phyloP scores from a whole-genome alignment of 352 stramenopile genomes.

The Vaucheria bursata region DNA sequence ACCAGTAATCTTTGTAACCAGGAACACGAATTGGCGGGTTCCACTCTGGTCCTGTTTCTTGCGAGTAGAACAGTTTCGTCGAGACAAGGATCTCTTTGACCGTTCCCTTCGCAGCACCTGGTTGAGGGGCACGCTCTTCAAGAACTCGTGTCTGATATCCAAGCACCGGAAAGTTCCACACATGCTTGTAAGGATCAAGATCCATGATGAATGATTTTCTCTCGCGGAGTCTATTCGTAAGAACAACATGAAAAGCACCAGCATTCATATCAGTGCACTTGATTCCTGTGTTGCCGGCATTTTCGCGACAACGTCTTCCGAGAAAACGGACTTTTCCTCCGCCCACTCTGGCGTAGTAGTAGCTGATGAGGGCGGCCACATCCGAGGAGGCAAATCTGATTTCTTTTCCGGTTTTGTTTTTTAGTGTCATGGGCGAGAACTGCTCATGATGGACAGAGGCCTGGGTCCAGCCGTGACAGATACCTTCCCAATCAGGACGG shows the following conservation, averaged over 20 bases:
- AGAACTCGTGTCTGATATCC: not conserved
- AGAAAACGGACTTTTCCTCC: not conserved
- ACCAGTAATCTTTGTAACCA: not conserved
- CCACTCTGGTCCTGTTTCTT: not conserved
- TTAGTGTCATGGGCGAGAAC: not conserved
- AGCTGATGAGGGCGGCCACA: not conserved
- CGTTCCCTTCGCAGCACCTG: not conserved
- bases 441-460: not conserved
- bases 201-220: not conserved
- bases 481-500: not conserved
- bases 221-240: not conserved
- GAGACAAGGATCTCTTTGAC: not conserved
- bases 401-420: not conserved
- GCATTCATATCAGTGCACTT: not conserved
- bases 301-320: not conserved
- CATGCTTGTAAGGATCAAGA: not conserved
- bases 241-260: not conserved
- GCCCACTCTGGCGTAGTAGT: not conserved
- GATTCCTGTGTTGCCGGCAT: not conserved
- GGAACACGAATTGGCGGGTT: not conserved
- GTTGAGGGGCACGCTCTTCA: not conserved
- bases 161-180: not conserved
- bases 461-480: not conserved
- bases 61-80: not conserved
- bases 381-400: not conserved